Percentiles rank a stretch among this genome's conserved stretches.
These are phyloP conservation scores for Mycena galericulata DNA, from an alignment of 768 basidiomycete genomes.

Conservation along the genomic window DNA sequence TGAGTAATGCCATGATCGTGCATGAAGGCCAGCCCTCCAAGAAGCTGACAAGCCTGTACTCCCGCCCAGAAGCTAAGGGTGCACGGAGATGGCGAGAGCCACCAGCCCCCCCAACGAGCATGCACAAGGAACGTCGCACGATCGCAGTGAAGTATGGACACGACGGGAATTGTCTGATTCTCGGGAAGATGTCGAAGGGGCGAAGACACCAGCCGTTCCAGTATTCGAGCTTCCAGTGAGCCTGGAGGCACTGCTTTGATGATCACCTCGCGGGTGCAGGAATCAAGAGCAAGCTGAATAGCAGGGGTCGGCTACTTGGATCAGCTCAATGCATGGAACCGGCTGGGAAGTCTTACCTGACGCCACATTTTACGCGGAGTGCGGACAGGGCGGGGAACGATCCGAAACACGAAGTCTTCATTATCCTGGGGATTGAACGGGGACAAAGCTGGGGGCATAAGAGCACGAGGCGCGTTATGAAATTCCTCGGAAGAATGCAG, in stretches of 20 bases:
- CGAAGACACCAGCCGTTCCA: not conserved
- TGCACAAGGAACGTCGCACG: constrained; percentile 5
- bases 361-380: not conserved
- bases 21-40: constrained; percentile 1
- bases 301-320: not conserved
- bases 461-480: not conserved
- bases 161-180: constrained; percentile 12
- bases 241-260: constrained; percentile 5
- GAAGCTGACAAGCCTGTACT: not conserved
- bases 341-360: not conserved
- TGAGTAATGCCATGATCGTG: constrained; percentile 5
- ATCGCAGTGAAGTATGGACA: not conserved
- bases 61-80: constrained; percentile 5
- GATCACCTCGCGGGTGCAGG: not conserved
- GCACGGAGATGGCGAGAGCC: not conserved
- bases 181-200: not conserved
- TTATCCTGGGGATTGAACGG: constrained; percentile 7
- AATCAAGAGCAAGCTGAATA: not conserved
- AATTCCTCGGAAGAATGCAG: not conserved
- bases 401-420: not conserved
- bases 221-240: not conserved
- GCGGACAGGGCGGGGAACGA: not conserved
- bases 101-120: not conserved
- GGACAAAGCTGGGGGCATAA: not conserved
- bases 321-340: not conserved